Evolutionary conservation across 139 green algal species (phyloP), one percentile per base, ranked within the genome.

Genomic region (Axilococcus clingmanii): DNA sequence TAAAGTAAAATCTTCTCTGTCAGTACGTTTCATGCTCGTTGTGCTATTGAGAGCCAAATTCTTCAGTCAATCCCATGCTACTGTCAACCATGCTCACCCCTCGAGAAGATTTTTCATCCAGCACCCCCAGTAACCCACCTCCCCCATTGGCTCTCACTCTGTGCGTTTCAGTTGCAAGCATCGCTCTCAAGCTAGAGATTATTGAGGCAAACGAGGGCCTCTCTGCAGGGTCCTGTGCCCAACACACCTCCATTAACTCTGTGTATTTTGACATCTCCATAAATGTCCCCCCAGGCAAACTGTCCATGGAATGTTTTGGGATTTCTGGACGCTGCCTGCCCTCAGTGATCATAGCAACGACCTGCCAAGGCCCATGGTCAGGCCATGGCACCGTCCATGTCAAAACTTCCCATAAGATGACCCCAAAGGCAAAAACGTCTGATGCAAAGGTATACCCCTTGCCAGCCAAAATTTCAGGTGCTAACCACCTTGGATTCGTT

Each of bases 321-420:
- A 77, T 74, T n/a, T 88, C 45, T n/a, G 79, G 64, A 33, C 82
- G 81, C 5, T 79, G 62, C 11, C 61, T 44, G 30, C 75, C 67
- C 27, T 80, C 65, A 4, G 55, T 80, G 28, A 87, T 72, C 3
- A 78, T 66, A 8, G 59, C 69, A 37, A 82, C 76, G 45, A 90
- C 73, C 61, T 83, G 75, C 73, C 74, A 83, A 24, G 75, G 66
- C 24, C 65, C 65, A 36, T 42, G 63, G 22, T 63, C 40, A 31
- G 65, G 52, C 63, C 80, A 94, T 4, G 85, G 85, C 61, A 87
- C 69, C 55, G 82, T 67, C 85, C 81, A 94, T 16, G 85, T 93
- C 29, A 92, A 57, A 67, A 92, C 35, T 72, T 79, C 71, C 71
- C 71, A 79, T 62, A 82, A 61, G 47, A 78, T 63, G 37, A 82